Conservation (phyloP, 2,329 filamentous ascomycete genomes). For the Cryphonectria carpinicola region DNA sequence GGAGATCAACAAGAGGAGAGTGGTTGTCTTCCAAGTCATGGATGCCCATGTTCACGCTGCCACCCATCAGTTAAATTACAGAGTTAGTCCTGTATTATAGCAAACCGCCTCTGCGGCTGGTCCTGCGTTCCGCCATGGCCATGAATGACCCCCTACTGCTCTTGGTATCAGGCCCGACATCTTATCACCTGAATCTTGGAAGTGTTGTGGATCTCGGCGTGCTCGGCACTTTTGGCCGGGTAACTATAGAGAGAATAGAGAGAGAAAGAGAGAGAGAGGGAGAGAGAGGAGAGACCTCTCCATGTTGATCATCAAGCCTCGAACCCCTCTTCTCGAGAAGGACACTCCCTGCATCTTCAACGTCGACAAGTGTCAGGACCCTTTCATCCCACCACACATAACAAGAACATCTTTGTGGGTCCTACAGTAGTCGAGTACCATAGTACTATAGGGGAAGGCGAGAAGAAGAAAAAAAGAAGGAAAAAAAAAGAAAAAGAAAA, state of each 20-base stretch:
- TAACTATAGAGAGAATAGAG: neutral
- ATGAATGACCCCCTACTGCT: neutral
- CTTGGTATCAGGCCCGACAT: neutral
- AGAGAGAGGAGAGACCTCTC: neutral
- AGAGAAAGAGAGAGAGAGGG: neutral
- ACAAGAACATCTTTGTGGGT: neutral
- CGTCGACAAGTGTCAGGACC: conserved; percentile 4
- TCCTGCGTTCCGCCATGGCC: neutral
- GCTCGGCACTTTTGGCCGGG: neutral
- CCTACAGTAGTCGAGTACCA: neutral
- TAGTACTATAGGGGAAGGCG: neutral
- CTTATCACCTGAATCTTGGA: neutral
- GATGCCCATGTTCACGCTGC: neutral
- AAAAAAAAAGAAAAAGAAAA: no score
- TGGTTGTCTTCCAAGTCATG: neutral
- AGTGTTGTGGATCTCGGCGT: neutral
- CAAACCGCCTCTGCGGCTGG: neutral
- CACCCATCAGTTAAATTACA: neutral
- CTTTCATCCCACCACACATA: neutral
- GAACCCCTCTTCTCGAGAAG: neutral
- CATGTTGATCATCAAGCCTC: neutral
- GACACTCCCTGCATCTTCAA: neutral
- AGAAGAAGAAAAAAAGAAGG: no score
- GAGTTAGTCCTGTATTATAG: no score
- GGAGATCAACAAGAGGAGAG: neutral